phyloP scores from a whole-genome alignment of 495 filamentous ascomycete species.

The Acidiella bohemica region DNA sequence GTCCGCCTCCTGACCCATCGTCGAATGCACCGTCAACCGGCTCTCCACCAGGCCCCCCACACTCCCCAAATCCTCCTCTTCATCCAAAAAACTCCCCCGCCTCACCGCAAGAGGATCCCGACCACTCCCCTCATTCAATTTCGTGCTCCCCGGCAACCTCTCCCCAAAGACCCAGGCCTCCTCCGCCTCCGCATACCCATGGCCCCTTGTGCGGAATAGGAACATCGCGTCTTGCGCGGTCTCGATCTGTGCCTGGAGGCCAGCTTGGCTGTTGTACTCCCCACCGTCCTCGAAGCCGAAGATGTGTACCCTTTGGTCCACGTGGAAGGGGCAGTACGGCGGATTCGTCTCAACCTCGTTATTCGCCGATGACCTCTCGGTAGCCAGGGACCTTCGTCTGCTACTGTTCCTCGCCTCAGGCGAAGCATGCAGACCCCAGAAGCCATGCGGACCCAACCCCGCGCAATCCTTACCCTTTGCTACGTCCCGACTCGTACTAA shows the following conservation, averaged over 20 bases:
- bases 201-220: slow-evolving; percentile 4
- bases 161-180: slow-evolving; percentile 13
- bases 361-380: not conserved
- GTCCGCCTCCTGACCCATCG: not conserved
- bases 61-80: not conserved
- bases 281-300: slow-evolving; percentile 15
- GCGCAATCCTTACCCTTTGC: not conserved
- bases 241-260: not conserved
- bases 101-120: not conserved
- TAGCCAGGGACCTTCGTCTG: not conserved
- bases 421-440: slow-evolving; percentile 9
- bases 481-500: slow-evolving; percentile 4
- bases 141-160: slow-evolving; percentile 5
- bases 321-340: slow-evolving; percentile 20
- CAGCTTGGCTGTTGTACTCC: not conserved
- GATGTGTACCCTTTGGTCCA: slow-evolving; percentile 17
- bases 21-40: not conserved
- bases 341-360: slow-evolving; percentile 20
- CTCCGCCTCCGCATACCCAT: slow-evolving; percentile 1
- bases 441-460: slow-evolving; percentile 10
- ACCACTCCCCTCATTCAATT: slow-evolving; percentile 6
- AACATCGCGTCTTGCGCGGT: not conserved
- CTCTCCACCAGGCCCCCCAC: slow-evolving; percentile 6
- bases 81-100: not conserved
- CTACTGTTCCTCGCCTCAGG: not conserved